Evolutionary conservation across 2,329 filamentous ascomycete genomes (phyloP), one percentile per base, ranked within the genome.

Genomic region (Aspergillus novoparasiticus): DNA sequence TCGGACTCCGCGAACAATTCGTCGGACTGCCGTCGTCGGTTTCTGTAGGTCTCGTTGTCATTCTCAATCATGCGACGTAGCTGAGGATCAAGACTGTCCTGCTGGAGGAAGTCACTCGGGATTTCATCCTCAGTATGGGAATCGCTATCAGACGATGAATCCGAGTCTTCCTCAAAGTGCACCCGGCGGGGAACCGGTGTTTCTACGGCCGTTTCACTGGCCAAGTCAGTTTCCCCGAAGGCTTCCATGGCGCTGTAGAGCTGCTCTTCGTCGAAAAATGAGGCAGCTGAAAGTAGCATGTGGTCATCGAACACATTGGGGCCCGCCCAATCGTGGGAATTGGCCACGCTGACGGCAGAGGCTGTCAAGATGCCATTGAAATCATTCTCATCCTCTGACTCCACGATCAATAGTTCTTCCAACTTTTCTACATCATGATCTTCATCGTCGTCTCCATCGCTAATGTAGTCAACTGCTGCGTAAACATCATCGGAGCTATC

Each of bases 391-490:
- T 75, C 73, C 60, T 80, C 78, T 8, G 77, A 79, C 57, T 78
- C 75, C 41, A 91, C 82, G 66, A 94, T 92, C 69, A 89, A 87
- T 76, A 88, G 85, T 81, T 93, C 91, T 85, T 95, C 92, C 82
- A 88, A 85, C 83, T 89, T 87, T 73, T 90, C 86, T 61, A 94
- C 87, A 83, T 91, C 87, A 68, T 91, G 87, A 76, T 94, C 90
- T 75, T 94, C 91, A 67, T 92, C 89, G 67, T 94, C 89, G 66
- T 94, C 91, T 12, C 87, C 89, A 70, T 94, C 91, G 69, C 87
- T 91, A 64, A 96, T 90, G 57, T 93, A 87, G 73, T 94, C 91
- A 64, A 96, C 89, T 43, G 84, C 90, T 1, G 88, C 90, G 76
- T 93, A 93, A 61, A 89, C 87, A 71, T 93, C 90, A 64, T 89